phyloP scores from a whole-genome alignment of 352 stramenopile genomes.

The Blastocystis sp. region DNA sequence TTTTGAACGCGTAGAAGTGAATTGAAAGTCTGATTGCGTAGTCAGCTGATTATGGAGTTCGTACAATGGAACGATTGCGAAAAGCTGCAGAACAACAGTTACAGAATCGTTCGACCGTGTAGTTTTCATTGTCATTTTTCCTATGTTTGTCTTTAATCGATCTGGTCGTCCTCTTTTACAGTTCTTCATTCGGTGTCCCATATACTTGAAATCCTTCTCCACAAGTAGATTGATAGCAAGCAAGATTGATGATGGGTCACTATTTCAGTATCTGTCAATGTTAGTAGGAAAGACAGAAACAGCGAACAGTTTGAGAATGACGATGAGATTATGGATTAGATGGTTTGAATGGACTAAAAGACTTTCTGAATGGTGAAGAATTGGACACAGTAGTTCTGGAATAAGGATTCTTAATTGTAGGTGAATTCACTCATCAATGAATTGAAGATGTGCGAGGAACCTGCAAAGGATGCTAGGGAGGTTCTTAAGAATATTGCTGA shows the following conservation, averaged over 20 bases:
- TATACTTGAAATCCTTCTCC: no score
- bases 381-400: not conserved
- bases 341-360: no score
- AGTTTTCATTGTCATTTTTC: not conserved
- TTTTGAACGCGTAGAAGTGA: not conserved
- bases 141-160: slow-evolving; percentile 39
- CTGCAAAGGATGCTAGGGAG: not conserved
- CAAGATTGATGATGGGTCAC: no score
- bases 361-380: no score
- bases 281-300: no score
- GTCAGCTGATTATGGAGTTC: slow-evolving; percentile 27
- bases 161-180: not conserved
- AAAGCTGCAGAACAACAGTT: not conserved
- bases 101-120: not conserved
- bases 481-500: not conserved
- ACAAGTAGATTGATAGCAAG: no score
- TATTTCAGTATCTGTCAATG: no score
- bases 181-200: not conserved
- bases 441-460: not conserved
- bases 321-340: no score
- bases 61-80: slow-evolving; percentile 16
- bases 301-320: no score
- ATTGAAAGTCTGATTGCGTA: not conserved
- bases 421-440: not conserved
- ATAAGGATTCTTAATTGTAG: not conserved